These are phyloP conservation scores for Steccherinum ochraceum DNA, from an alignment of 768 basidiomycete species.

Conservation along the genomic window DNA sequence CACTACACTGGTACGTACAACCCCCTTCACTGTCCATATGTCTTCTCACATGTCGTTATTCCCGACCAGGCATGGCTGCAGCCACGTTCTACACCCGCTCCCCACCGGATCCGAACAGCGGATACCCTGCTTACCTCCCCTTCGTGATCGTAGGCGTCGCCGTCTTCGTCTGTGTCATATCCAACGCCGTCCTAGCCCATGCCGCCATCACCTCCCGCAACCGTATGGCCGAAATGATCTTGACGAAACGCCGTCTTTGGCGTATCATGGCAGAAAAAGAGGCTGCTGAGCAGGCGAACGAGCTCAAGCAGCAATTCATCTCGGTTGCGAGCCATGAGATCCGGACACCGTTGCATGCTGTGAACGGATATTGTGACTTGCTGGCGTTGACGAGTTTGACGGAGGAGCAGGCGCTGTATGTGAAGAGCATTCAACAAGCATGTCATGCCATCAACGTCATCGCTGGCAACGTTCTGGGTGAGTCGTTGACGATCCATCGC, in stretches of 20 bases:
- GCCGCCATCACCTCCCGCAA: conserved; percentile 21
- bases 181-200: conserved; percentile 21
- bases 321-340: conserved; percentile 25
- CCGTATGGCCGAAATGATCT: conserved; percentile 22
- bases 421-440: conserved; percentile 23
- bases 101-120: conserved; percentile 13
- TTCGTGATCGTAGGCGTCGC: conserved; percentile 16
- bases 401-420: conserved; percentile 20
- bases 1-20: conserved; percentile 23
- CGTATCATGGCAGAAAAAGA: conserved; percentile 27
- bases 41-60: not conserved
- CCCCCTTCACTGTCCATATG: not conserved
- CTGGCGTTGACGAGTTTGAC: conserved; percentile 18
- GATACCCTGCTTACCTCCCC: conserved; percentile 21
- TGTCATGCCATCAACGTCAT: conserved; percentile 26
- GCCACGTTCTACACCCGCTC: conserved; percentile 22
- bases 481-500: no score
- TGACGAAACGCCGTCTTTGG: conserved; percentile 21
- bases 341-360: conserved; percentile 23
- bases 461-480: conserved; percentile 24
- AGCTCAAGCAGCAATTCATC: conserved; percentile 25
- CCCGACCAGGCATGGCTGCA: conserved; percentile 21
- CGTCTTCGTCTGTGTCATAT: conserved; percentile 20
- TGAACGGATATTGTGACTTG: conserved; percentile 24
- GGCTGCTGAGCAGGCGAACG: conserved; percentile 24